A percentile compares a stretch with the other conserved stretches of the same genome.
Conservation (phyloP, 2,329 filamentous ascomycete species). For the Ophiostoma fasciatum region DNA sequence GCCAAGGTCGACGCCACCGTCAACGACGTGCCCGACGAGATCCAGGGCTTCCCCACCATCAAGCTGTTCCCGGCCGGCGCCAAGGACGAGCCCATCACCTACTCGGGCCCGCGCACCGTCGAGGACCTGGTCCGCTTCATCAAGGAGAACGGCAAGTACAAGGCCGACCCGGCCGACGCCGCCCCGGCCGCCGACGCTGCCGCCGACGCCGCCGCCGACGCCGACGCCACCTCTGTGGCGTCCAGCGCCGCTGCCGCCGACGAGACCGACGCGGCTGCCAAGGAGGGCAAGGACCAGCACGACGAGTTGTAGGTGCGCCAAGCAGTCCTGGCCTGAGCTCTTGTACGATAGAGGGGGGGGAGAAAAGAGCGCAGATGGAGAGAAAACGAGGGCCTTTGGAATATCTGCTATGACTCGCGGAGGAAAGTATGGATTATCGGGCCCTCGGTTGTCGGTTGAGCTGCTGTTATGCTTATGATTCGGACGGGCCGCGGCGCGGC, state of each 20-base stretch:
- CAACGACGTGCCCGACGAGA: slow-evolving; percentile 95
- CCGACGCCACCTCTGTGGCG: slow-evolving; percentile 25
- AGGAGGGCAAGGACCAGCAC: slow-evolving; percentile 36
- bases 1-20: slow-evolving; percentile 94
- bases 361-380: too few species aligned
- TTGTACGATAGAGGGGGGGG: not conserved
- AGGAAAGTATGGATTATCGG: too few species aligned
- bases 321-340: too few species aligned
- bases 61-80: slow-evolving; percentile 88
- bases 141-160: slow-evolving; percentile 87
- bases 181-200: slow-evolving; percentile 38
- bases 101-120: slow-evolving; percentile 73
- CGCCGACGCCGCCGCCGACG: slow-evolving; percentile 36
- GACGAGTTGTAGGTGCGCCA: slow-evolving; percentile 62
- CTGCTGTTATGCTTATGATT: too few species aligned
- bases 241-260: slow-evolving; percentile 14
- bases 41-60: slow-evolving; percentile 97
- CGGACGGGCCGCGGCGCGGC: too few species aligned
- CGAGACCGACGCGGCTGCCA: slow-evolving; percentile 22
- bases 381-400: too few species aligned
- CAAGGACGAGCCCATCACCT: slow-evolving; percentile 76
- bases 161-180: slow-evolving; percentile 49
- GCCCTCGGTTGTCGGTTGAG: too few species aligned
- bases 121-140: slow-evolving; percentile 89
- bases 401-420: too few species aligned